phyloP scores from a whole-genome alignment of 805 yeast species.

The Wickerhamiella australiensis region DNA sequence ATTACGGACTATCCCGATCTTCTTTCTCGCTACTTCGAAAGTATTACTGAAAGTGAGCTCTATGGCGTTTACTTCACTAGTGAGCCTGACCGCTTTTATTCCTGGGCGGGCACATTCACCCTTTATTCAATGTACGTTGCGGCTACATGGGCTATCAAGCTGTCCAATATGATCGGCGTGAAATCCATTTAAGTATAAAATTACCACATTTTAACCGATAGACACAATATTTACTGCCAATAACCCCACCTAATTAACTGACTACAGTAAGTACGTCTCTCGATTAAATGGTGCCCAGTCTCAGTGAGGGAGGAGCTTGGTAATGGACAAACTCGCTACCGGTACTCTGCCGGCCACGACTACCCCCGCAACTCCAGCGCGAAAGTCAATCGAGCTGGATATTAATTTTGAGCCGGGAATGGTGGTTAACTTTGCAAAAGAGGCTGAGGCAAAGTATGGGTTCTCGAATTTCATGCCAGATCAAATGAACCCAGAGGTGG shows the following conservation, averaged over 20 bases:
- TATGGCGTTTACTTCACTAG: constrained; percentile 22
- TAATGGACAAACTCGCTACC: constrained; percentile 1
- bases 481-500: constrained; percentile 43
- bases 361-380: background rate
- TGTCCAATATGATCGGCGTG: constrained; percentile 16
- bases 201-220: background rate
- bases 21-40: constrained; percentile 16
- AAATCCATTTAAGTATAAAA: constrained; percentile 1
- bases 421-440: constrained; percentile 25
- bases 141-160: constrained; percentile 13
- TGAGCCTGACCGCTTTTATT: constrained; percentile 22
- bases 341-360: background rate
- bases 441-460: constrained; percentile 78
- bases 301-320: background rate
- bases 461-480: constrained; percentile 60
- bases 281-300: background rate
- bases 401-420: constrained; percentile 6
- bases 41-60: constrained; percentile 21
- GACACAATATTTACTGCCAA: background rate
- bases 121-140: constrained; percentile 19
- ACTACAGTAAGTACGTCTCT: too few species aligned
- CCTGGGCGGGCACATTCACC: constrained; percentile 14
- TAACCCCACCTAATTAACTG: too few species aligned
- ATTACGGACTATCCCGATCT: constrained; percentile 34
- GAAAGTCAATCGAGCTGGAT: constrained; percentile 6